phyloP scores from a whole-genome alignment of 2,329 filamentous ascomycete genomes.

The Aspergillus arachidicola region DNA sequence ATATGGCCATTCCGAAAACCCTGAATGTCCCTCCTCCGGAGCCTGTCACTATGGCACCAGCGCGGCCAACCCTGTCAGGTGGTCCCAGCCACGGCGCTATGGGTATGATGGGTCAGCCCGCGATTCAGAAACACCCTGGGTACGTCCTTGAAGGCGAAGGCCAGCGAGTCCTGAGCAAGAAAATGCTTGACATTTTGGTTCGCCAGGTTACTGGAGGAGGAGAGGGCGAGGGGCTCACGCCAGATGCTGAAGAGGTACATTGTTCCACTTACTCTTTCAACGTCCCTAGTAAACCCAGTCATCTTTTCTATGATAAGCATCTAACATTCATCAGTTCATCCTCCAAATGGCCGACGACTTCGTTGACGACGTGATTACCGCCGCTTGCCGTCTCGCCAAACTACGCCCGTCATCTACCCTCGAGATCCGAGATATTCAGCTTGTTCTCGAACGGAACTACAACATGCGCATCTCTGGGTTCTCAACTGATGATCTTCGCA shows the following conservation, averaged over 20 bases:
- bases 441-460: slow-evolving; percentile 80
- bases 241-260: slow-evolving; percentile 91
- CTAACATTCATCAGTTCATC: slow-evolving; percentile 63
- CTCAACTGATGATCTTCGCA: slow-evolving; percentile 89
- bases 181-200: slow-evolving; percentile 93
- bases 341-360: slow-evolving; percentile 91
- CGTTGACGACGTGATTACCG: slow-evolving; percentile 84
- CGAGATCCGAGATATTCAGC: slow-evolving; percentile 83
- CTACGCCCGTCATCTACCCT: slow-evolving; percentile 87
- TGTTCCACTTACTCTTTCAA: slow-evolving; percentile 11
- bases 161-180: slow-evolving; percentile 93
- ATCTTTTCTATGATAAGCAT: slow-evolving; percentile 10
- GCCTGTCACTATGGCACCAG: slow-evolving; percentile 71
- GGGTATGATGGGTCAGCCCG: slow-evolving; percentile 85
- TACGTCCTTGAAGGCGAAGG: slow-evolving; percentile 90
- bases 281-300: not conserved
- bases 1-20: slow-evolving; percentile 81
- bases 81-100: slow-evolving; percentile 74
- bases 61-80: slow-evolving; percentile 79
- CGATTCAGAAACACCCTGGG: slow-evolving; percentile 75
- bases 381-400: slow-evolving; percentile 89
- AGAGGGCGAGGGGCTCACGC: slow-evolving; percentile 76
- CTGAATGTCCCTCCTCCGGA: slow-evolving; percentile 72
- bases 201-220: slow-evolving; percentile 85
- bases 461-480: slow-evolving; percentile 94